Conservation (phyloP, 2,329 filamentous ascomycete genomes). For the Shiraia sp. region DNA sequence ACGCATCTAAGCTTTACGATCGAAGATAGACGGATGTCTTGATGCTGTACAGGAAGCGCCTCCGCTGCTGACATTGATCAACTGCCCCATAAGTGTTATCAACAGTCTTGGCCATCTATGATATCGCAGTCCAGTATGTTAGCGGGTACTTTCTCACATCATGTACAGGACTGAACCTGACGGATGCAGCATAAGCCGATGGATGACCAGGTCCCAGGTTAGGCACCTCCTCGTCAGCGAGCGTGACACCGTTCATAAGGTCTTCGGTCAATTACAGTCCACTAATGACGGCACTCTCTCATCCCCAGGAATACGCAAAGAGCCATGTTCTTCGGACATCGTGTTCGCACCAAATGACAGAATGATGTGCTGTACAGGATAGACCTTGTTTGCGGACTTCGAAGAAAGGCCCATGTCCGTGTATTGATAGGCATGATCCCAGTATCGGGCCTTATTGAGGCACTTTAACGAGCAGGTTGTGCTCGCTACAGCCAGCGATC, state of each 20-base stretch:
- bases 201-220: background rate
- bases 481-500: conserved; percentile 1
- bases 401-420: background rate
- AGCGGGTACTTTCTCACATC: no score
- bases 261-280: conserved; percentile 1
- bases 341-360: no score
- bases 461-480: conserved; percentile 6
- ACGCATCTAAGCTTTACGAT: no score
- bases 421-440: background rate
- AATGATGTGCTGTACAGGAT: background rate
- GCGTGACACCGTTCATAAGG: conserved; percentile 1
- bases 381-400: background rate
- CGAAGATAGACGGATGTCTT: no score
- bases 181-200: conserved; percentile 4
- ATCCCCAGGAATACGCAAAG: background rate
- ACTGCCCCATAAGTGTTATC: no score
- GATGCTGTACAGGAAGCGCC: no score
- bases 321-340: background rate
- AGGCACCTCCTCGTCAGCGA: background rate
- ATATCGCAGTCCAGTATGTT: no score
- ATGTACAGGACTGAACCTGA: no score
- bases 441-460: conserved; percentile 4
- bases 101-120: no score
- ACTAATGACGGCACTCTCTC: background rate
- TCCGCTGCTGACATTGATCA: no score